Evolutionary conservation across 2,329 filamentous ascomycete species (phyloP).

Genomic region (Capronia coronata): DNA sequence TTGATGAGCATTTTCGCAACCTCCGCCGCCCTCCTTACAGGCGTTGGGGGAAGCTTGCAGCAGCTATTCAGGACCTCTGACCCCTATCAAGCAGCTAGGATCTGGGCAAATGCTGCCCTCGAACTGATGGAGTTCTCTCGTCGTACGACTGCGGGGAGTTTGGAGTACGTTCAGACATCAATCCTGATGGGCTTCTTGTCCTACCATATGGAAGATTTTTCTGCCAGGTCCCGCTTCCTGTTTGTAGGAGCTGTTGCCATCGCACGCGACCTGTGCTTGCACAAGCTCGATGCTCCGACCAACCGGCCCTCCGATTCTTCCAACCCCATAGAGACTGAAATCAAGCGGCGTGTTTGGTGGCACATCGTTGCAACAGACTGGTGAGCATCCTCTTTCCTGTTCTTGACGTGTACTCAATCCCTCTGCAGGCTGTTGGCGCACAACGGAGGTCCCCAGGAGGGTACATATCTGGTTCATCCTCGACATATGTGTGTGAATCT

Average conservation of each 20-base stretch:
- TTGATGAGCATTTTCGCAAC: slow-evolving; percentile 34
- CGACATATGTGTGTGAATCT: slow-evolving; percentile 38
- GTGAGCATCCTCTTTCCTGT: slow-evolving; percentile 27
- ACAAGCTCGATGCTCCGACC: slow-evolving; percentile 32
- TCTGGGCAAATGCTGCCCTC: slow-evolving; percentile 19
- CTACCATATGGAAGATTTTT: slow-evolving; percentile 24
- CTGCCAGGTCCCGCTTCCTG: slow-evolving; percentile 16
- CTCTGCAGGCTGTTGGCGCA: slow-evolving; percentile 35
- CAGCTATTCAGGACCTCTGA: slow-evolving; percentile 1
- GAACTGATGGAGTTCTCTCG: slow-evolving; percentile 21
- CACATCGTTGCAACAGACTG: slow-evolving; percentile 41
- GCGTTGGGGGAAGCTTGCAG: slow-evolving; percentile 1
- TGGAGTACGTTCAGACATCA: slow-evolving; percentile 21
- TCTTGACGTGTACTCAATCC: background rate
- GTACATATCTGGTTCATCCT: slow-evolving; percentile 40
- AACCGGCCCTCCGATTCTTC: slow-evolving; percentile 21
- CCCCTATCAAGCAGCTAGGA: slow-evolving; percentile 4
- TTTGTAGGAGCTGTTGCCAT: slow-evolving; percentile 12
- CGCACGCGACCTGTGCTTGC: slow-evolving; percentile 35
- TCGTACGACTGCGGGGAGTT: slow-evolving; percentile 5
- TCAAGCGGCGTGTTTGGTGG: slow-evolving; percentile 42
- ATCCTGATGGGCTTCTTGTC: slow-evolving; percentile 24
- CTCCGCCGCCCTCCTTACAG: slow-evolving; percentile 28
- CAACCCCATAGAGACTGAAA: slow-evolving; percentile 32
- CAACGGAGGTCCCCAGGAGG: slow-evolving; percentile 41